Evolutionary conservation across 2,329 filamentous ascomycete species (phyloP), one percentile per base, ranked within the genome.

Genomic region (Atkinsonella hypoxylon): DNA sequence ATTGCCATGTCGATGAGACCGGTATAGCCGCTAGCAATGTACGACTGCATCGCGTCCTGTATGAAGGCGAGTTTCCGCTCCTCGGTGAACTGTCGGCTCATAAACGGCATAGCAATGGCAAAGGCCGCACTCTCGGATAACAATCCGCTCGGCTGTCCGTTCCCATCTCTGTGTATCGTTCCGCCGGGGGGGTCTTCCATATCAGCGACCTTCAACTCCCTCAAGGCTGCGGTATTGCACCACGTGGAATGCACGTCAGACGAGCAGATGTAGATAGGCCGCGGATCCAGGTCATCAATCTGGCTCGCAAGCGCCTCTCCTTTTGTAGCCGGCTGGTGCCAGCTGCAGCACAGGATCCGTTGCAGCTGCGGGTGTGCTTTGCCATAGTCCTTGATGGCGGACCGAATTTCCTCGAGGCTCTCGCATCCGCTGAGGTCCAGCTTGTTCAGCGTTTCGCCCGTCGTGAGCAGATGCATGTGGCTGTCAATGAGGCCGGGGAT

Each of bases 1-100:
- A 73, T 72, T 32, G 71, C 71, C 71, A 74, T 74, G 17, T 74
- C 71, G 2, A 73, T 62, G 11, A 70, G 61, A 0, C 70, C 69
- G 1, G 71, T 74, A 45, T 68, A 70, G 6, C 71, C 71, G 1
- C 65, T 66, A 1, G 59, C 54, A 48, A 64, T 64, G 47, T 73
- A 73, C 4, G 65, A 64, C 2, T 59, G 51, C 32, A 73, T 62
- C 0, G 69, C 71, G 1, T 65, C 64, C 8, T 55, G 55, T 12
- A 73, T 58, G 1, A 67, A 64, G 2, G 60, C 59, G 17, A 66
- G 58, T 32, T 70, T 68, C 43, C 73, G 44, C 66, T 5, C 66
- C 59, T 10, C 67, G 59, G 4, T 65, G 61, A 4, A 66, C 54
- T 1, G 65, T 62, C 5, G 61, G 57, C 7, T 66, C 3, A 72